phyloP scores from a whole-genome alignment of 805 yeast species.

The Brettanomyces custersianus region DNA sequence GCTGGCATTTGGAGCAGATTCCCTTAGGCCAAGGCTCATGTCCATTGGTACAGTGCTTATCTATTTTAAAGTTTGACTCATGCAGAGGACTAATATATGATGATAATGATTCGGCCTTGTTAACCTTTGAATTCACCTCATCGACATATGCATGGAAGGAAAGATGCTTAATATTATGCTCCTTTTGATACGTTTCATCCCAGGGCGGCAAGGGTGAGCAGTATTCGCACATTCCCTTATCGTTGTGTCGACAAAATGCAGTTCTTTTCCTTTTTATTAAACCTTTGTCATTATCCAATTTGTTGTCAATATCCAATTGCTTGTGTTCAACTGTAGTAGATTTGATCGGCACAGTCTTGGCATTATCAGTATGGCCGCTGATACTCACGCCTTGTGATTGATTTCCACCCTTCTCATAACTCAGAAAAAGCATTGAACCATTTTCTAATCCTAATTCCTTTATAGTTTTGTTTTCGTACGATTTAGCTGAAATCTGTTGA shows the following conservation, averaged over 20 bases:
- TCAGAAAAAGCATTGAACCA: constrained; percentile 49
- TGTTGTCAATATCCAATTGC: constrained; percentile 61
- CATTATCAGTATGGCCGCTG: constrained; percentile 4
- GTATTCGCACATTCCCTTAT: constrained; percentile 95
- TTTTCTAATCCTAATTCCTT: constrained; percentile 42
- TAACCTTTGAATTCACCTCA: constrained; percentile 57
- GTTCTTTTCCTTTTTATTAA: constrained; percentile 57
- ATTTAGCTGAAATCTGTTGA: constrained; percentile 22
- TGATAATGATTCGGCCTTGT: constrained; percentile 47
- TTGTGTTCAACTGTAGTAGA: constrained; percentile 10
- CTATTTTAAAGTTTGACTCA: constrained; percentile 60
- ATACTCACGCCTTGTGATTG: background rate
- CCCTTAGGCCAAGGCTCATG: constrained; percentile 94
- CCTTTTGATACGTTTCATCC: constrained; percentile 70
- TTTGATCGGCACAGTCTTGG: constrained; percentile 5
- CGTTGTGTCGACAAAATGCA: constrained; percentile 73
- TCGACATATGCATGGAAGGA: constrained; percentile 80
- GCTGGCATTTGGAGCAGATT: constrained; percentile 94
- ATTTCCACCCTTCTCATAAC: constrained; percentile 21
- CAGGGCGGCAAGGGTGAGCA: constrained; percentile 95
- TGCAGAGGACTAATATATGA: constrained; percentile 77
- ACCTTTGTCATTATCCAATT: constrained; percentile 60
- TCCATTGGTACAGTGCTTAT: constrained; percentile 60
- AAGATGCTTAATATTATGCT: constrained; percentile 73
- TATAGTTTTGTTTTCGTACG: constrained; percentile 22